These are phyloP conservation scores for Candida boidinii DNA, from an alignment of 805 yeast genomes.

Conservation along the genomic window DNA sequence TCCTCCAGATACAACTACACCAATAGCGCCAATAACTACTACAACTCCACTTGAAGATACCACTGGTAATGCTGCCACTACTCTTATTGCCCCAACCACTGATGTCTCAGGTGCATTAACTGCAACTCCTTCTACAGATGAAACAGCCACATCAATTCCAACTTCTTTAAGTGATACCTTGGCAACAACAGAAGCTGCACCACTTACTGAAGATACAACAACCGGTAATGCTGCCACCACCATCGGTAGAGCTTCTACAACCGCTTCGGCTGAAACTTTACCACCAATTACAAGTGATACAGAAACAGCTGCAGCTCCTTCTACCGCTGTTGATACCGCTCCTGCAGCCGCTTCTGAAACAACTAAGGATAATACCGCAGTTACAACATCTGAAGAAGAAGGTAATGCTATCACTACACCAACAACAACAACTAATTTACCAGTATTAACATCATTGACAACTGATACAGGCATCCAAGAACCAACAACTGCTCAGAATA, in stretches of 20 bases:
- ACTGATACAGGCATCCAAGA: not conserved
- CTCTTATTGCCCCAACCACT: not conserved
- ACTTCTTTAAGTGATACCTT: not conserved
- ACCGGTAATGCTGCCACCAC: conserved; percentile 9
- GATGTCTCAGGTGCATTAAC: not conserved
- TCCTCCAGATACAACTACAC: not conserved
- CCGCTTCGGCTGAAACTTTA: conserved; percentile 5
- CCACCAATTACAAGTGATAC: not conserved
- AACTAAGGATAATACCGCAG: not conserved
- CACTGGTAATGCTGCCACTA: not conserved
- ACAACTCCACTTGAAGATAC: not conserved
- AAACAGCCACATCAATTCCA: not conserved
- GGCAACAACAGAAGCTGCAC: not conserved
- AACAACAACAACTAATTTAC: not conserved
- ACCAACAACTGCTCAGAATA: too few relatives aligned
- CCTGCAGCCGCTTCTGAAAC: not conserved
- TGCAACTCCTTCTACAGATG: conserved; percentile 1
- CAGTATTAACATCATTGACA: not conserved
- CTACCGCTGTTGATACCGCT: not conserved
- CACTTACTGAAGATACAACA: conserved; percentile 1
- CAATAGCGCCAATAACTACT: not conserved
- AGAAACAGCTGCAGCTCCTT: not conserved
- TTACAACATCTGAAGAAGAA: not conserved
- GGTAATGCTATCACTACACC: too few relatives aligned
- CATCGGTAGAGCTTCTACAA: conserved; percentile 4